A percentile compares a stretch with the other conserved stretches of the same genome.
phyloP scores from a whole-genome alignment of 352 stramenopile genomes.

The Phytophthora sojae region DNA sequence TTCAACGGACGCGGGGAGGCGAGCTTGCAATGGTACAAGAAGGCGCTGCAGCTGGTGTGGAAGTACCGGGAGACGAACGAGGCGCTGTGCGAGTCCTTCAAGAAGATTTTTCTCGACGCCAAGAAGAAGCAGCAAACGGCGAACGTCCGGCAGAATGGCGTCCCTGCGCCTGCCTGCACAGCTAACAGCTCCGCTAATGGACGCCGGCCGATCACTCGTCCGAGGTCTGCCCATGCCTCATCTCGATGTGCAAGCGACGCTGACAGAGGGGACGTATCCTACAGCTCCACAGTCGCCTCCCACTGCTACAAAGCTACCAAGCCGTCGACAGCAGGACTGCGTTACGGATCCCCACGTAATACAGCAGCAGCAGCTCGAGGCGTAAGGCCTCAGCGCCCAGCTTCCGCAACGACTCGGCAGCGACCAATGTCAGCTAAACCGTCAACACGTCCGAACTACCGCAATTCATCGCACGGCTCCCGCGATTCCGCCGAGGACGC shows the following conservation, averaged over 20 bases:
- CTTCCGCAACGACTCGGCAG: slow-evolving; percentile 30
- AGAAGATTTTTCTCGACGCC: slow-evolving; percentile 75
- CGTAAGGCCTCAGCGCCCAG: slow-evolving; percentile 23
- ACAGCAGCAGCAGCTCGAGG: slow-evolving; percentile 5
- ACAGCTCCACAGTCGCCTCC: slow-evolving; percentile 65
- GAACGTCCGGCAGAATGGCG: slow-evolving; percentile 31
- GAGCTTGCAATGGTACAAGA: slow-evolving; percentile 88
- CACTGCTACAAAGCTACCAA: slow-evolving; percentile 71
- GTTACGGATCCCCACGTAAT: slow-evolving; percentile 41
- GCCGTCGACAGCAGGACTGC: slow-evolving; percentile 45
- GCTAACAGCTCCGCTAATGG: not conserved
- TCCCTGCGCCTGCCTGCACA: slow-evolving; percentile 14
- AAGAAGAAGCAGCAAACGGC: slow-evolving; percentile 63
- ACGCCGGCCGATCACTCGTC: slow-evolving; percentile 22
- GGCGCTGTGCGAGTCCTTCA: slow-evolving; percentile 71
- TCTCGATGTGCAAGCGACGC: slow-evolving; percentile 9
- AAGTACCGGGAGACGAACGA: slow-evolving; percentile 72
- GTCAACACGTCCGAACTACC: slow-evolving; percentile 14
- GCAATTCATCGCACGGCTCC: not conserved
- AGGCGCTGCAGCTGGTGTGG: slow-evolving; percentile 72
- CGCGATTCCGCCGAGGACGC: slow-evolving; percentile 19
- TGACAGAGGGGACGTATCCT: slow-evolving; percentile 49
- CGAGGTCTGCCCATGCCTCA: slow-evolving; percentile 50
- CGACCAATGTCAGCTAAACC: slow-evolving; percentile 45
- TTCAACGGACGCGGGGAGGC: slow-evolving; percentile 75